Base-by-base conservation (phyloP, 164 flowering plant genomes). In the Nymphaea thermarum region DNA sequence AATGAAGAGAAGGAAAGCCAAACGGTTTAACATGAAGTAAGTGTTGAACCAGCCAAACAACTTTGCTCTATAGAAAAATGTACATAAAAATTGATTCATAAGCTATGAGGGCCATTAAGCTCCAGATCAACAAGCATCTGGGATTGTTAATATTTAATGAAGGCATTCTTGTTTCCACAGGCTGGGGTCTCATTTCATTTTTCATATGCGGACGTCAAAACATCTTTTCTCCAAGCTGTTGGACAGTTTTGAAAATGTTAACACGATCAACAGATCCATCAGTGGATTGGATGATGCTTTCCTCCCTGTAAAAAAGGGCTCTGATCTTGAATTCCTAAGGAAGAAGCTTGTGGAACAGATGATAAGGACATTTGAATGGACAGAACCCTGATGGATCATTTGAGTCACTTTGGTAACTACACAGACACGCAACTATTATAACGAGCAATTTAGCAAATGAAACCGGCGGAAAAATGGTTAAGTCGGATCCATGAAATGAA, bases 41-140 rank as follows among this genome's bases (percentile, higher is more conserved):
- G 84, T 81, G 68, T 81, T 83, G 41, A 83, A 81, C 86, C 86
- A 83, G 25, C 86, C 86, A 61, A 74, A 77, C n/a, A 66, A 41
- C 69, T 68, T 78, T 63, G 84, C 78, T 71, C 84, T 81, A 70
- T 7, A 60, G 41, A 17, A 51, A n/a, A 65, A n/a, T 12, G n/a
- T 61, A 62, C 16, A 43, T 43, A 53, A 47, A 43, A 25, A 25
- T 25, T 25, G 15, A 45, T 16, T 53, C 43, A 42, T 3, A 43
- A 44, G 16, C 41, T 18, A 57, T 16, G 41, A 25, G 36, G 36
- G 36, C 36, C 36, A 25, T 25, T 25, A 25, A 25, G 36, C 36
- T 25, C 36, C 36, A 25, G 36, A 25, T 25, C 36, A 25, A 25
- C 36, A 25, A 25, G 36, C 36, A 25, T 25, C 36, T 25, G 36